Percentiles rank a stretch among this genome's conserved stretches.
Conservation (phyloP, 257 asterid genomes). For the Cruciata laevipes region DNA sequence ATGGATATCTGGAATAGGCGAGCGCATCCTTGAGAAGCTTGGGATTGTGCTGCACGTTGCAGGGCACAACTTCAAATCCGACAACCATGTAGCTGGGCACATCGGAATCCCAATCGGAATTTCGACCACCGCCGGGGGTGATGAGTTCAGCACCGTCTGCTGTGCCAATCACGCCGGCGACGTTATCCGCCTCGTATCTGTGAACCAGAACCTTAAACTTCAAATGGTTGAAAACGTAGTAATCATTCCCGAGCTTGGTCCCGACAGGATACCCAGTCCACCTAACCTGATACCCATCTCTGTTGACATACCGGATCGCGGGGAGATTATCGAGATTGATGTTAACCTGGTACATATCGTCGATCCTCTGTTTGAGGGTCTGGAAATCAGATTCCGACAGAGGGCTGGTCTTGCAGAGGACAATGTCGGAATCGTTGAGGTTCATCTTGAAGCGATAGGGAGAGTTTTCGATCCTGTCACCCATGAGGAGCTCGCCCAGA, state of each 20-base stretch:
- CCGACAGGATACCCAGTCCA: conserved; percentile 88
- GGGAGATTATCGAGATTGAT: conserved; percentile 73
- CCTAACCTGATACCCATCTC: conserved; percentile 52
- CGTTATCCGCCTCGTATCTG: conserved; percentile 56
- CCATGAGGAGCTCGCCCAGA: conserved; percentile 91
- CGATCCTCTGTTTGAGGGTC: conserved; percentile 65
- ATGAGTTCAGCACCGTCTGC: conserved; percentile 69
- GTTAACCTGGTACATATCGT: conserved; percentile 82
- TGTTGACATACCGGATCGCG: conserved; percentile 60
- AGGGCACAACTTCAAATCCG: conserved; percentile 80
- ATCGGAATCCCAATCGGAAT: conserved; percentile 32
- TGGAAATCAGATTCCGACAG: conserved; percentile 49
- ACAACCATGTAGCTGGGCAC: conserved; percentile 78
- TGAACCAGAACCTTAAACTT: conserved; percentile 68
- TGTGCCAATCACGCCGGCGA: conserved; percentile 75
- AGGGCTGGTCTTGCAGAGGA: conserved; percentile 59
- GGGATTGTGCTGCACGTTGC: conserved; percentile 53
- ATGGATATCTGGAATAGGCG: conserved; percentile 47
- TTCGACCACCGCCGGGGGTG: conserved; percentile 28
- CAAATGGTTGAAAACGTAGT: conserved; percentile 63
- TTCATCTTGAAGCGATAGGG: conserved; percentile 79
- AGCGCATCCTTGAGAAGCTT: conserved; percentile 43
- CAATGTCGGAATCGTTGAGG: conserved; percentile 52
- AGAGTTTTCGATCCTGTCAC: conserved; percentile 81
- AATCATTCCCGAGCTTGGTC: conserved; percentile 44